Conservation (phyloP, 2,329 filamentous ascomycete species). For the Graphilbum fragrans region DNA sequence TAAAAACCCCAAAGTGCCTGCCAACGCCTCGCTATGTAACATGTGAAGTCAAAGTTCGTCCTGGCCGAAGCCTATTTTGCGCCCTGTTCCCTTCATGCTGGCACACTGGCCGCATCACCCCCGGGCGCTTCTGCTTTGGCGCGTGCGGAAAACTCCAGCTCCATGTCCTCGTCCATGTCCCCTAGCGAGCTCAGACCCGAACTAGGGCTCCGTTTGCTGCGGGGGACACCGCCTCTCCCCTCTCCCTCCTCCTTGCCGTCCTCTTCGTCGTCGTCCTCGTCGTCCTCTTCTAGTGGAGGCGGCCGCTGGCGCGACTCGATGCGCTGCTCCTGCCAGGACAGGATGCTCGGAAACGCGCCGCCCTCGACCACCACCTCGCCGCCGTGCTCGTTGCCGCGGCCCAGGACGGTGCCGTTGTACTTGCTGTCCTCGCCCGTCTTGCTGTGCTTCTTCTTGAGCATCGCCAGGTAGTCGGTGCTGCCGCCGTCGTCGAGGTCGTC, state of each 20-base stretch:
- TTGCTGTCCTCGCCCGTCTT: slow-evolving; percentile 80
- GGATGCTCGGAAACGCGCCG: slow-evolving; percentile 53
- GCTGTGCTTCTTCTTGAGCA: slow-evolving; percentile 83
- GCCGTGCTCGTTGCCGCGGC: slow-evolving; percentile 50
- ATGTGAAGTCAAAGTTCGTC: too few relatives aligned
- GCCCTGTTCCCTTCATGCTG: too few relatives aligned
- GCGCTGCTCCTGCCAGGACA: slow-evolving; percentile 45
- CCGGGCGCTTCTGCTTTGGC: background rate
- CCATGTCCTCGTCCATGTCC: slow-evolving; percentile 36
- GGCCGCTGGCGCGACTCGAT: slow-evolving; percentile 15
- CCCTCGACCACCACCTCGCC: slow-evolving; percentile 67
- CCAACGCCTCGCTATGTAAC: slow-evolving; percentile 1
- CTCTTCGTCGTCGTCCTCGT: slow-evolving; percentile 2
- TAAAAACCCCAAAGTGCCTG: background rate
- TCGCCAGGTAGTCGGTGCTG: slow-evolving; percentile 61
- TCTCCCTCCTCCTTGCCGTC: slow-evolving; percentile 1
- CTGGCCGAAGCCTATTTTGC: too few relatives aligned
- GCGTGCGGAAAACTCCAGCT: slow-evolving; percentile 19
- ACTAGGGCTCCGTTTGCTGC: slow-evolving; percentile 33
- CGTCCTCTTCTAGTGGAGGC: slow-evolving; percentile 4
- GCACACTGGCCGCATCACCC: too few relatives aligned
- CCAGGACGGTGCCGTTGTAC: slow-evolving; percentile 69
- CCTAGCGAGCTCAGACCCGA: slow-evolving; percentile 46
- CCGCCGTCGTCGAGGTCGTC: slow-evolving; percentile 47
- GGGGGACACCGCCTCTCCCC: slow-evolving; percentile 1